These are phyloP conservation scores for Mucor ambiguus DNA, from an alignment of 371 early-diverging fungal species.

Conservation along the genomic window DNA sequence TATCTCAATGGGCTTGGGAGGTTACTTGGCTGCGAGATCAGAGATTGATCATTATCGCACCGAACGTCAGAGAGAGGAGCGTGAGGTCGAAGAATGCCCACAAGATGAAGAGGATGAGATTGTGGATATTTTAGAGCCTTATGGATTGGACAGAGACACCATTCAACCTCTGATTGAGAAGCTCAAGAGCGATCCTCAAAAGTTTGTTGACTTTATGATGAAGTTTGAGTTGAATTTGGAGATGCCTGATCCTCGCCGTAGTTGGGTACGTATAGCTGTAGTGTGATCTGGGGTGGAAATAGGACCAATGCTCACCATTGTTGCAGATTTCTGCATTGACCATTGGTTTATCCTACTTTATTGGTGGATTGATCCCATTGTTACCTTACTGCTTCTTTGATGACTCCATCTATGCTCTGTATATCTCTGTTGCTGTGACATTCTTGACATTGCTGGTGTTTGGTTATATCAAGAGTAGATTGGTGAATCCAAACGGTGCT, in stretches of 20 bases:
- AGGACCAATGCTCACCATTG: not conserved
- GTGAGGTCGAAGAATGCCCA: constrained; percentile 61
- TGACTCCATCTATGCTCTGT: constrained; percentile 49
- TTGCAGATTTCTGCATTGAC: constrained; percentile 64
- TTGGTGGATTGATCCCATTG: constrained; percentile 73
- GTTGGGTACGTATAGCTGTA: constrained; percentile 49
- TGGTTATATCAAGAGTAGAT: constrained; percentile 62
- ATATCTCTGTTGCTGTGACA: constrained; percentile 61
- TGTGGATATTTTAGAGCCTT: constrained; percentile 62
- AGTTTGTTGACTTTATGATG: constrained; percentile 82
- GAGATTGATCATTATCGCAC: constrained; percentile 75
- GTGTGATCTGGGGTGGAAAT: not conserved
- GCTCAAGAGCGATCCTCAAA: constrained; percentile 56
- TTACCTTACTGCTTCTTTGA: constrained; percentile 67
- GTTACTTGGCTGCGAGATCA: constrained; percentile 66
- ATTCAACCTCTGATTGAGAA: constrained; percentile 66
- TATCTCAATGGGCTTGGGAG: constrained; percentile 67
- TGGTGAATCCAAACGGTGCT: constrained; percentile 56
- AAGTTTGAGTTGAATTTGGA: constrained; percentile 71
- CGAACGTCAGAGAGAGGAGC: constrained; percentile 59
- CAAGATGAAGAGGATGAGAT: constrained; percentile 71
- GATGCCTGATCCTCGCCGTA: constrained; percentile 60
- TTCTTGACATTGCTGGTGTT: constrained; percentile 62
- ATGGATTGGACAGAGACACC: constrained; percentile 57
- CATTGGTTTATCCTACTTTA: constrained; percentile 69